Percentiles rank a stretch among this genome's conserved stretches.
These are phyloP conservation scores for Lactuca sativa DNA, from an alignment of 129 eudicot species.

Conservation along the genomic window DNA sequence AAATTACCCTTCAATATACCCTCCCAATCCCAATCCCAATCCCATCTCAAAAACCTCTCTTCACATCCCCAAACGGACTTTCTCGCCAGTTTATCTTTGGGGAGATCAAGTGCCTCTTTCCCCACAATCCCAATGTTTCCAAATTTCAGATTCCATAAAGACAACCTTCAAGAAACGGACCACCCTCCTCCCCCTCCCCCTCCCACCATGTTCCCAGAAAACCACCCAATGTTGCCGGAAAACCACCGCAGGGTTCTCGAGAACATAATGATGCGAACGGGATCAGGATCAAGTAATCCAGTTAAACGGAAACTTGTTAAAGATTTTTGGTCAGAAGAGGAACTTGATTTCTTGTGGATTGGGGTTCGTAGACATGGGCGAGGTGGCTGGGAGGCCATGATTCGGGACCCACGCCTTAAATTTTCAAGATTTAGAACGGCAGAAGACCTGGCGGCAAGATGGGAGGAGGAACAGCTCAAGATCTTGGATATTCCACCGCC, in stretches of 20 bases:
- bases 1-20: constrained; percentile 69
- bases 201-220: constrained; percentile 31
- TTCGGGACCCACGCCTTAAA: constrained; percentile 29
- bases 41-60: constrained; percentile 35
- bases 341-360: constrained; percentile 38
- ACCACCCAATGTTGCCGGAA: constrained; percentile 66
- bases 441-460: constrained; percentile 32
- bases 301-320: constrained; percentile 44
- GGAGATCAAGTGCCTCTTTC: constrained; percentile 47
- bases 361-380: constrained; percentile 42
- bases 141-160: constrained; percentile 47
- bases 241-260: constrained; percentile 88
- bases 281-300: constrained; percentile 56
- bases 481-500: constrained; percentile 48
- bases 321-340: constrained; percentile 51
- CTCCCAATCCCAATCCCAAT: constrained; percentile 26
- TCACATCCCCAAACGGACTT: constrained; percentile 45
- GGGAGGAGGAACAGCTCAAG: constrained; percentile 44
- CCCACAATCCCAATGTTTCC: constrained; percentile 64
- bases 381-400: constrained; percentile 40
- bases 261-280: constrained; percentile 81
- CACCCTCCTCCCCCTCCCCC: constrained; percentile 22
- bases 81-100: constrained; percentile 60
- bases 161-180: constrained; percentile 49
- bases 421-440: constrained; percentile 25